Evolutionary conservation across 345 rosid genomes (phyloP), one percentile per base, ranked within the genome.

Genomic region (Ceriops tagal): DNA sequence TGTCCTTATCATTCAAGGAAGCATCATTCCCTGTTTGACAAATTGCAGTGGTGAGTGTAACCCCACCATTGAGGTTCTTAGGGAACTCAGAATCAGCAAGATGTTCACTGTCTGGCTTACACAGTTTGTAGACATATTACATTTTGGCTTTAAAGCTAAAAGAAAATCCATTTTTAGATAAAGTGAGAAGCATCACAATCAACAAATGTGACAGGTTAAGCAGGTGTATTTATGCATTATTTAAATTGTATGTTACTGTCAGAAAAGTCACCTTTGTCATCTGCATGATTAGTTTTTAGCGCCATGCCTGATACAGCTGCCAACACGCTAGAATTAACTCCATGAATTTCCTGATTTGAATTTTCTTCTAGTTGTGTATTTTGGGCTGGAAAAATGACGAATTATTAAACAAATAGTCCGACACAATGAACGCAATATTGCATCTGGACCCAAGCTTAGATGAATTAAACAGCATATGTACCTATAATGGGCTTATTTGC

Each of bases 181-280:
- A 43, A 43, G 51, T 20, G 34, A 67, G 35, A 62, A 67, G 68
- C 59, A 43, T 6, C 61, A n/a, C 28, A 56, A 1, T 24, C 3
- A 53, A 30, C 55, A 46, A 55, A 15, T 43, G 49, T 3, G 49
- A 43, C 19, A 58, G 56, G 34, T 20, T 37, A 34, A 13, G 66
- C 64, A 21, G 24, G 22, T 47, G 55, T 58, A 62, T 8, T 30
- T 19, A 9, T 60, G 58, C 53, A 37, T 31, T 34, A 24, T 58
- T 22, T 62, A 46, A 27, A 34, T 39, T 31, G 32, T 73, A 61
- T 18, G 19, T 19, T 55, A 51, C 37, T 46, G 31, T 21, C 27
- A 18, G 49, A 64, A 69, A 65, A 64, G 75, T 72, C 77, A 86
- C 86, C 86, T 75, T 21, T 68, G 21, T 78, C 81, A 66, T 71